Percentiles rank a stretch among this genome's conserved stretches.
phyloP scores from a whole-genome alignment of 139 green algal genomes.

The Eudorina sp. region DNA sequence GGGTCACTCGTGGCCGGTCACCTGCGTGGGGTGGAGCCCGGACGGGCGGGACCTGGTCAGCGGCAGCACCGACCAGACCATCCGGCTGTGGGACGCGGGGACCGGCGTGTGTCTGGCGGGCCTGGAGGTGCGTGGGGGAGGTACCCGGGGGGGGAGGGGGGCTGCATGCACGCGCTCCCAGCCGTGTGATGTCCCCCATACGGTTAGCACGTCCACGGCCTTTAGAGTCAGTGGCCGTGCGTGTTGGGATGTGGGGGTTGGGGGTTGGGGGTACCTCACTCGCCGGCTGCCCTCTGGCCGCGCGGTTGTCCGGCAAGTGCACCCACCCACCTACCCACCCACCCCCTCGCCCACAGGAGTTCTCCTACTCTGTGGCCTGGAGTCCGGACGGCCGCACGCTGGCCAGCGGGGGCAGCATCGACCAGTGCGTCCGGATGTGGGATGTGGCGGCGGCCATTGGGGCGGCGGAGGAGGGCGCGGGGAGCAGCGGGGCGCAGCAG shows the following conservation, averaged over 20 bases:
- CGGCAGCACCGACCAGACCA: background rate
- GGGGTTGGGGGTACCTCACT: background rate
- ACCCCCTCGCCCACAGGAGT: background rate
- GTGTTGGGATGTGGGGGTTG: too few relatives aligned
- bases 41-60: background rate
- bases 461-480: background rate
- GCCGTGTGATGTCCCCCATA: background rate
- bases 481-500: background rate
- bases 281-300: background rate
- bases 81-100: slow-evolving; percentile 6
- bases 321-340: background rate
- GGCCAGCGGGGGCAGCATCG: background rate
- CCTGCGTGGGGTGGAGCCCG: background rate
- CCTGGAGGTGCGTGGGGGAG: slow-evolving; percentile 8
- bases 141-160: background rate
- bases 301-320: background rate
- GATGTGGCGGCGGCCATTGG: slow-evolving; percentile 9
- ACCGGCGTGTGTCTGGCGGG: slow-evolving; percentile 4
- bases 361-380: slow-evolving; percentile 2
- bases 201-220: too few relatives aligned
- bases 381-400: slow-evolving; percentile 6
- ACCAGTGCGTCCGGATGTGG: slow-evolving; percentile 18
- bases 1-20: slow-evolving; percentile 26
- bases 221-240: too few relatives aligned
- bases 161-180: background rate